These are phyloP conservation scores for Jaapia argillacea DNA, from an alignment of 768 basidiomycete species.

Conservation along the genomic window DNA sequence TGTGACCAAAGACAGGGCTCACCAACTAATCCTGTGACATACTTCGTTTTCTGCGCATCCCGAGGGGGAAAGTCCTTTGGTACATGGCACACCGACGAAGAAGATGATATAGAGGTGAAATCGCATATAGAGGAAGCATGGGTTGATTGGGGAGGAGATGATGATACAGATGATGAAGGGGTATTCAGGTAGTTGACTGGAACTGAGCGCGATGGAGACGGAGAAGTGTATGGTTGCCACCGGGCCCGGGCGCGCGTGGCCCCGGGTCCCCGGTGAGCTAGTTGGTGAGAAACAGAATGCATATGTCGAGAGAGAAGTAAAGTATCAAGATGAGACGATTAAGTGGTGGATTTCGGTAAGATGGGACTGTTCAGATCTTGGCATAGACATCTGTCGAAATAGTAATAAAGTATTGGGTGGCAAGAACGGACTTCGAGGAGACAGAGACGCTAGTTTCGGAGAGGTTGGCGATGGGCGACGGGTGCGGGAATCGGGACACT, in stretches of 20 bases:
- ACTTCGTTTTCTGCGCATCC: slow-evolving; percentile 49
- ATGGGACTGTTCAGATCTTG: background rate
- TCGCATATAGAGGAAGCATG: slow-evolving; percentile 24
- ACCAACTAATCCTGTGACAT: slow-evolving; percentile 64
- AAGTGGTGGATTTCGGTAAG: background rate
- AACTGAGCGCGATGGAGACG: slow-evolving; percentile 25
- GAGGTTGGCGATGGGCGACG: background rate
- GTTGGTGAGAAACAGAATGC: slow-evolving; percentile 32
- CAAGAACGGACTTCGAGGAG: background rate
- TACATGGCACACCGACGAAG: slow-evolving; percentile 19
- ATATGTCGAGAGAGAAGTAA: slow-evolving; percentile 8
- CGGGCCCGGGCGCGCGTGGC: slow-evolving; percentile 55
- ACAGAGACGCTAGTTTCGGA: no score
- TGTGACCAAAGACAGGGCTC: slow-evolving; percentile 16
- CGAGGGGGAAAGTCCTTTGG: slow-evolving; percentile 26
- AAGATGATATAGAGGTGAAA: slow-evolving; percentile 11
- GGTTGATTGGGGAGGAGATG: slow-evolving; percentile 31
- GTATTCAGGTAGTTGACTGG: slow-evolving; percentile 43
- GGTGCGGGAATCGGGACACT: background rate
- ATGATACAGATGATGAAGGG: slow-evolving; percentile 43
- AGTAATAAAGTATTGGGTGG: background rate
- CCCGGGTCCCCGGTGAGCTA: slow-evolving; percentile 66
- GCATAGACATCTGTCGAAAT: background rate
- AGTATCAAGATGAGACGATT: background rate
- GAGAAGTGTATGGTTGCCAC: slow-evolving; percentile 71